Evolutionary conservation across 2,329 filamentous ascomycete species (phyloP).

Genomic region (Pseudohalonectria lignicola): DNA sequence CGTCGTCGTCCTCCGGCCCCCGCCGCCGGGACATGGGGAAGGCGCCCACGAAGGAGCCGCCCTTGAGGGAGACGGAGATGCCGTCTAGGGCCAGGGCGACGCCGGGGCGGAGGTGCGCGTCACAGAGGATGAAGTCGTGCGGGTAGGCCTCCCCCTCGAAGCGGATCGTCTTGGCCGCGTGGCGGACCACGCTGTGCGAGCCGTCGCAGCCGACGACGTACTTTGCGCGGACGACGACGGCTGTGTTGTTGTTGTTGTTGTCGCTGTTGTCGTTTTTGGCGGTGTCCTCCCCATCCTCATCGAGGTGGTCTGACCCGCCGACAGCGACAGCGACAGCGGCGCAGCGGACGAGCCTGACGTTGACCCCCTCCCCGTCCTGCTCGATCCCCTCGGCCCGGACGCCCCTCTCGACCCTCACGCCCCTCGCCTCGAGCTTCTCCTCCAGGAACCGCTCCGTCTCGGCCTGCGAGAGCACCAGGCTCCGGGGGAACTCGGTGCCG

Average conservation of each 20-base stretch:
- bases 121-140: slow-evolving; percentile 33
- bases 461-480: slow-evolving; percentile 12
- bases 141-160: slow-evolving; percentile 31
- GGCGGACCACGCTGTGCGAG: slow-evolving; percentile 29
- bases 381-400: slow-evolving; percentile 8
- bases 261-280: slow-evolving; percentile 1
- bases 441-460: slow-evolving; percentile 13
- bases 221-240: slow-evolving; percentile 9
- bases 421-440: background rate
- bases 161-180: slow-evolving; percentile 18
- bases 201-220: slow-evolving; percentile 37
- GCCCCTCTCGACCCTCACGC: slow-evolving; percentile 9
- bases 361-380: slow-evolving; percentile 10
- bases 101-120: slow-evolving; percentile 21
- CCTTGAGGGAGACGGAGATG: slow-evolving; percentile 14
- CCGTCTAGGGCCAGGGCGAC: slow-evolving; percentile 6
- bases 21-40: slow-evolving; percentile 16
- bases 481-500: slow-evolving; percentile 11
- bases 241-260: background rate
- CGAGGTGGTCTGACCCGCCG: no score
- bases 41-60: slow-evolving; percentile 21
- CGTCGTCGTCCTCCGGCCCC: slow-evolving; percentile 13
- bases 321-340: no score
- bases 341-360: slow-evolving; percentile 6
- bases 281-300: slow-evolving; percentile 2